Base-by-base conservation (phyloP, 805 yeast species). In the Isabelozyma rhagii region DNA sequence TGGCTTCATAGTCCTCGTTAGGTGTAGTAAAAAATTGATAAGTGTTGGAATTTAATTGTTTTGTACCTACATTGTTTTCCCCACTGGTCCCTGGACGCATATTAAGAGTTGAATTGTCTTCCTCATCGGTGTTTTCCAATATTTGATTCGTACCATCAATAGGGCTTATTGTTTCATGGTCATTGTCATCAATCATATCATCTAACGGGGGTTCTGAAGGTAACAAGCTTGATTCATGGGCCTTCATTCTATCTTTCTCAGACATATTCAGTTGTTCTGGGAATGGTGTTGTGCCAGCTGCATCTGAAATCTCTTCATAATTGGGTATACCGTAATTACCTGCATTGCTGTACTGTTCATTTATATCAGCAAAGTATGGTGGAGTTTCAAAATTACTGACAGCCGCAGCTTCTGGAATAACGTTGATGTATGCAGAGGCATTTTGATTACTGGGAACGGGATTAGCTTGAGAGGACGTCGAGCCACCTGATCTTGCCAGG, bases 231-330 rank as follows among this genome's bases (percentile, higher is more conserved):
- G 78, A 76, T 60, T 85, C 92, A 44, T 75, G 75, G 4, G 74
- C 64, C 50, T 75, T 68, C 56, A 84, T 63, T 13, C 75, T 58
- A 52, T 84, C 85, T 61, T 87, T 86, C 51, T 86, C 93, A 0
- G 82, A 62, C 36, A 78, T 44, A n/a, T 59, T 56, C 5, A 47
- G 47, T 14, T 50, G 53, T 11, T 47, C 44, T 8, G 63, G 53
- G 14, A 53, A n/a, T 9, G 21, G 34, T 4, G 28, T 17, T n/a
- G 54, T 39, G 36, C 43, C 44, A 36, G 28, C 47, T 2, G 18
- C 29, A 15, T 41, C 18, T 14, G 49, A 13, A 8, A 51, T 45
- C 14, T 63, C 69, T 25, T 63, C 57, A 49, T 69, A 69, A 5
- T 58, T 51, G 5, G 75, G 74, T 3, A 53, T 45, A 8, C 25